Evolutionary conservation across 2,329 filamentous ascomycete species (phyloP).

Genomic region (Hypoxylon sp.): DNA sequence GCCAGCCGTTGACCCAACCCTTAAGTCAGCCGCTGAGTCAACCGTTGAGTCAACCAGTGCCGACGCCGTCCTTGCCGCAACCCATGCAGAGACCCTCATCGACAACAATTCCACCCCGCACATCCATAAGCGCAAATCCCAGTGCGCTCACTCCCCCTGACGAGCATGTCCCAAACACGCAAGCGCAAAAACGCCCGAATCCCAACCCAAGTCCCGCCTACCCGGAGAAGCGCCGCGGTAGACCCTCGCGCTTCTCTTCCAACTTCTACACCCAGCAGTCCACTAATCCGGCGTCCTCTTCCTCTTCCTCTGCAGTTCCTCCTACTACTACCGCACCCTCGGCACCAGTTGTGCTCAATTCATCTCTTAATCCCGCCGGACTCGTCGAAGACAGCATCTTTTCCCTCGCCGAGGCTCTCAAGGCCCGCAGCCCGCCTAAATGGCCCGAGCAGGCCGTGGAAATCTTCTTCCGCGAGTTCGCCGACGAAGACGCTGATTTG

Average conservation of each 20-base stretch:
- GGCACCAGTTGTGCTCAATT: constrained; percentile 40
- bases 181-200: constrained; percentile 53
- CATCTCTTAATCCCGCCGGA: constrained; percentile 39
- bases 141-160: constrained; percentile 68
- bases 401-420: constrained; percentile 58
- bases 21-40: constrained; percentile 36
- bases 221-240: constrained; percentile 50
- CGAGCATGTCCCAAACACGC: constrained; percentile 60
- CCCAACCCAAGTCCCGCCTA: constrained; percentile 40
- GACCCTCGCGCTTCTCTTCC: constrained; percentile 53
- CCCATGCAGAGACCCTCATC: constrained; percentile 51
- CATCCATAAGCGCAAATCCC: constrained; percentile 54
- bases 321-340: constrained; percentile 28
- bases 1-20: constrained; percentile 35
- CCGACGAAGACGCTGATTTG: constrained; percentile 67
- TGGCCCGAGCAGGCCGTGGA: constrained; percentile 72
- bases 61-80: constrained; percentile 46
- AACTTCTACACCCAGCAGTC: constrained; percentile 52
- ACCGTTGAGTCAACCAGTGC: constrained; percentile 35
- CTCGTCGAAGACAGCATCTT: constrained; percentile 55
- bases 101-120: constrained; percentile 56
- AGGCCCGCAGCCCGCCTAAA: constrained; percentile 55
- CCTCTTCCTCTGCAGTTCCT: constrained; percentile 18
- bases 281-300: constrained; percentile 27
- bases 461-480: constrained; percentile 70